Evolutionary conservation across 2,329 filamentous ascomycete genomes (phyloP), one percentile per base, ranked within the genome.

Genomic region (Penicillium paneum): DNA sequence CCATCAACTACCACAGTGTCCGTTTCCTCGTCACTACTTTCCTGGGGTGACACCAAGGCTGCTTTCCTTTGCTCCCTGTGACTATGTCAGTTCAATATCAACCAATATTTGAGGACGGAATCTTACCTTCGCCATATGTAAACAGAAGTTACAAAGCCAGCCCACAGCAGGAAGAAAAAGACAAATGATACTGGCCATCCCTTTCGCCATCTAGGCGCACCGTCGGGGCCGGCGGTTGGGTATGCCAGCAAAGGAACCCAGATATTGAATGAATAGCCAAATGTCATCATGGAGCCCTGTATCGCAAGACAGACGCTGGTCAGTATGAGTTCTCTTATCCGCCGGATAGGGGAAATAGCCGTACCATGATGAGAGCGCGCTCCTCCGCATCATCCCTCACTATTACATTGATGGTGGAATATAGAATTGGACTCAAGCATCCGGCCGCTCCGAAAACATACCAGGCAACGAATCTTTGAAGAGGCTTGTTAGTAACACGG

Each of bases 141-240:
- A 40, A 65, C 38, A 3, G 64, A 47, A 8, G 59, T 32, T 19
- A 68, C 47, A 26, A 67, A 68, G 0, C 63, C 62, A 38, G 62
- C 57, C 78, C 76, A 80, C 21, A 78, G 67, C 3, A 79, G 61
- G 40, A 77, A 65, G 34, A 75, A 73, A 47, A 81, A 81, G 0
- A 71, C 73, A 44, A 80, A 72, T 2, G 76, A 73, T 6, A 79
- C 73, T 0, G 78, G 76, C 70, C 78, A 81, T 0, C 79, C 78
- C 29, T 77, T 78, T 2, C 64, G 74, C 79, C 79, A 81, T 32
- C 74, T 67, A 0, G 79, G 78, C 0, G 76, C 76, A 3, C 75
- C 74, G 29, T 74, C 60, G 0, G 68, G 64, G 1, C 75, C 75
- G 0, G 72, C 73, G 0, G 75, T 77, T 0, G 76, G 76, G 54